phyloP scores from a whole-genome alignment of 305 asterid species.

The Nicotiana rustica region DNA sequence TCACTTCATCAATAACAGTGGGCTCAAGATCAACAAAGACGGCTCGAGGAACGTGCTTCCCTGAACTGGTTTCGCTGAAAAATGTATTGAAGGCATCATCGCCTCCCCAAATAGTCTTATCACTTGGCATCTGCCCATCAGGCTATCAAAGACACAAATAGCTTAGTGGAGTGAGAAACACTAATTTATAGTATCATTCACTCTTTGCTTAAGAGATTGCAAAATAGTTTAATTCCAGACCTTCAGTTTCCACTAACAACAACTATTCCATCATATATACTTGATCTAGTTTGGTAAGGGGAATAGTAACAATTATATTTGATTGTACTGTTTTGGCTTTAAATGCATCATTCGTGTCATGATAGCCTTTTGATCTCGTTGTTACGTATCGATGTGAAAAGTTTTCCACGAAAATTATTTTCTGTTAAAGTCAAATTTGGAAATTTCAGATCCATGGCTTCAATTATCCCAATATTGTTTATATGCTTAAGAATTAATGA shows the following conservation, averaged over 20 bases:
- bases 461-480: too few relatives aligned
- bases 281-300: background rate
- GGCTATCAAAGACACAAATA: background rate
- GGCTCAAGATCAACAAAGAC: too few relatives aligned
- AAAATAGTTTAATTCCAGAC: too few relatives aligned
- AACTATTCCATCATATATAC: background rate
- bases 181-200: too few relatives aligned
- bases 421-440: background rate
- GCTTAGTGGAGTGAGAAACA: too few relatives aligned
- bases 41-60: background rate
- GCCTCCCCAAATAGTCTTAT: background rate
- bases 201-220: too few relatives aligned
- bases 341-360: too few relatives aligned
- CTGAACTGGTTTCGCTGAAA: background rate
- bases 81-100: slow-evolving; percentile 10
- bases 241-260: too few relatives aligned
- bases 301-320: background rate
- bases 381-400: background rate
- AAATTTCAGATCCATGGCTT: background rate
- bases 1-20: background rate
- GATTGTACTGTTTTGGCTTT: too few relatives aligned
- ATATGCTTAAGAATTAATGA: background rate
- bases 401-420: background rate
- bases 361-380: background rate
- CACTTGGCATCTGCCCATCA: background rate